Evolutionary conservation across 805 yeast species (phyloP).

Genomic region (Yueomyces sp.): DNA sequence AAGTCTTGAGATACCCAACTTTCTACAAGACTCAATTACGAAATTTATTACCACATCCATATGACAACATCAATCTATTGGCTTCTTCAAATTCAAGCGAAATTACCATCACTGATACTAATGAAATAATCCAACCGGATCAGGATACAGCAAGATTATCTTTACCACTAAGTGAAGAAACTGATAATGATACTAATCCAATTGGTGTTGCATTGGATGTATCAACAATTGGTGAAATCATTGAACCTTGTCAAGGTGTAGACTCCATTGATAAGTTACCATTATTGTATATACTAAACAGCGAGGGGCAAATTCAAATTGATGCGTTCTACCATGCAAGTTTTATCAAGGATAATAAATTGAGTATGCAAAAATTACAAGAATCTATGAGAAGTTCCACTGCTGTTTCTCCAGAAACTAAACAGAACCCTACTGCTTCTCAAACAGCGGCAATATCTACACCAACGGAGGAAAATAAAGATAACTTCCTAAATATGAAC

Average conservation of each 20-base stretch:
- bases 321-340: slow-evolving; percentile 53
- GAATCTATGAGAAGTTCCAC: not conserved
- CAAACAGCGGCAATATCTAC: too few relatives aligned
- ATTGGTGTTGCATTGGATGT: slow-evolving; percentile 59
- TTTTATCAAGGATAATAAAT: slow-evolving; percentile 30
- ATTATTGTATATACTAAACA: slow-evolving; percentile 44
- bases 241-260: slow-evolving; percentile 43
- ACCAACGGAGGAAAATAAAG: too few relatives aligned
- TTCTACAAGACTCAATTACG: slow-evolving; percentile 31
- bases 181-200: slow-evolving; percentile 57
- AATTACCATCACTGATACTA: slow-evolving; percentile 31
- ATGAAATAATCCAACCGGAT: slow-evolving; percentile 30
- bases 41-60: slow-evolving; percentile 25
- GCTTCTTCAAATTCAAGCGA: slow-evolving; percentile 59
- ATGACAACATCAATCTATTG: slow-evolving; percentile 29
- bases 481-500: too few relatives aligned
- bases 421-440: too few relatives aligned
- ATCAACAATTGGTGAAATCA: slow-evolving; percentile 29
- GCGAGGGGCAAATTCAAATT: slow-evolving; percentile 45
- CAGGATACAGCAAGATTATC: slow-evolving; percentile 66
- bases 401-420: too few relatives aligned
- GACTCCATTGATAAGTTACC: slow-evolving; percentile 55
- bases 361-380: slow-evolving; percentile 9
- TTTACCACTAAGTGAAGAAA: slow-evolving; percentile 53
- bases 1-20: slow-evolving; percentile 32